phyloP scores from a whole-genome alignment of 1,284 basidiomycete species.

The Puccinia hordei region DNA sequence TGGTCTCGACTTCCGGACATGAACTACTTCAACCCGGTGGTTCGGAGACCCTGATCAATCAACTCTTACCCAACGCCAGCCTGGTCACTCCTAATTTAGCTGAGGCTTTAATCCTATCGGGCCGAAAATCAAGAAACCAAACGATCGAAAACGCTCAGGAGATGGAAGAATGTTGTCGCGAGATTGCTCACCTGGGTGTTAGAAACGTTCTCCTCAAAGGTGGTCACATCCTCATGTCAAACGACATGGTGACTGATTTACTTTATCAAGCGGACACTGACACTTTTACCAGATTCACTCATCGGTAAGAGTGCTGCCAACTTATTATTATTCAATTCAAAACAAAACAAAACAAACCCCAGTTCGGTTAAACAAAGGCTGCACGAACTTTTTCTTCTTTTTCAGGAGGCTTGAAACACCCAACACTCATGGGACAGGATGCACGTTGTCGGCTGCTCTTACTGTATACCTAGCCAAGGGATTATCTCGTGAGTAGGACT shows the following conservation, averaged over 20 bases:
- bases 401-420: slow-evolving; percentile 63
- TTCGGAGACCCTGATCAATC: slow-evolving; percentile 66
- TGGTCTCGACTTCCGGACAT: slow-evolving; percentile 88
- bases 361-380: neutral
- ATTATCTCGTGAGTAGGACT: slow-evolving; percentile 61
- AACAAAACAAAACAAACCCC: too few relatives aligned
- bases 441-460: slow-evolving; percentile 82
- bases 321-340: neutral
- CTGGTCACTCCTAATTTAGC: slow-evolving; percentile 84
- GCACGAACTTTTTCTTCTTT: slow-evolving; percentile 35
- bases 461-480: slow-evolving; percentile 70
- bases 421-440: slow-evolving; percentile 90
- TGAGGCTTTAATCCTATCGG: slow-evolving; percentile 74
- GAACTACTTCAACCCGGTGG: slow-evolving; percentile 73
- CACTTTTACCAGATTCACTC: slow-evolving; percentile 60
- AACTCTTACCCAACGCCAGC: slow-evolving; percentile 72
- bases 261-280: slow-evolving; percentile 58
- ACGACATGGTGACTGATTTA: slow-evolving; percentile 62
- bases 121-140: slow-evolving; percentile 52
- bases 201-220: slow-evolving; percentile 80
- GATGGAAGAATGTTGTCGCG: slow-evolving; percentile 68
- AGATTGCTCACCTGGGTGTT: slow-evolving; percentile 65
- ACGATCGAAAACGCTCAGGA: slow-evolving; percentile 66
- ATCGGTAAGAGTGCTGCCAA: slow-evolving; percentile 34
- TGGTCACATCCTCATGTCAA: slow-evolving; percentile 69